Base-by-base conservation (phyloP, 2,329 filamentous ascomycete species). In the Hypoxylon sp. region DNA sequence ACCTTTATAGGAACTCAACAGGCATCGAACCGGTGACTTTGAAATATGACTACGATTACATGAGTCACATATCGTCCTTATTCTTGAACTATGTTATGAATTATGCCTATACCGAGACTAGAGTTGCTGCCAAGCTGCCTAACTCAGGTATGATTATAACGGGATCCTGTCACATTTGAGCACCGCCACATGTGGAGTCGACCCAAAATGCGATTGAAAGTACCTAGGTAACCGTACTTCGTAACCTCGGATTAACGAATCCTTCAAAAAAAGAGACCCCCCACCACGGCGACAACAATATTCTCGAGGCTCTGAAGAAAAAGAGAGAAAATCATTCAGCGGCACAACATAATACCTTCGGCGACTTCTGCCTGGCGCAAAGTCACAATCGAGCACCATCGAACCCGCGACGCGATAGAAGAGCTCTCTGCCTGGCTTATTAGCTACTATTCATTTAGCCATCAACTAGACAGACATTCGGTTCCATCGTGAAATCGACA, bases 311-410 rank as follows among this genome's bases (percentile, higher is more conserved):
- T 15, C 31, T 35, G 31, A 35, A 35, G 17, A 35, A 35, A 35
- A 35, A 35, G 3, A 38, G 48, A 56, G 48, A 53, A 50, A 23
- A 33, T 26, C 35, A 15, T 24, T 15, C 33, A 20, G 40, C 42
- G 33, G 46, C 10, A 37, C 37, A 9, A 35, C 26, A 26, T n/a
- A 8, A 40, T 38, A 41, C 46, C 23, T 11, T 31, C 35, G 42
- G 48, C 33, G 56, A 61, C 56, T 60, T 60, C 26, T 65, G 63
- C 63, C 63, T 59, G 63, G 63, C 45, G 63, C 63, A 63, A 61
- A 60, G 62, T 65, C 60, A 40, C 53, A 48, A 48, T 33, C 38
- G 13, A 45, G 5, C 13, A 31, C 11, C n/a, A n/a, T n/a, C n/a
- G n/a, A n/a, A n/a, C n/a, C n/a, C n/a, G n/a, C n/a, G n/a, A n/a